Evolutionary conservation across 176 grass and related monocot genomes (phyloP).

Genomic region (Aegilops speltoides): DNA sequence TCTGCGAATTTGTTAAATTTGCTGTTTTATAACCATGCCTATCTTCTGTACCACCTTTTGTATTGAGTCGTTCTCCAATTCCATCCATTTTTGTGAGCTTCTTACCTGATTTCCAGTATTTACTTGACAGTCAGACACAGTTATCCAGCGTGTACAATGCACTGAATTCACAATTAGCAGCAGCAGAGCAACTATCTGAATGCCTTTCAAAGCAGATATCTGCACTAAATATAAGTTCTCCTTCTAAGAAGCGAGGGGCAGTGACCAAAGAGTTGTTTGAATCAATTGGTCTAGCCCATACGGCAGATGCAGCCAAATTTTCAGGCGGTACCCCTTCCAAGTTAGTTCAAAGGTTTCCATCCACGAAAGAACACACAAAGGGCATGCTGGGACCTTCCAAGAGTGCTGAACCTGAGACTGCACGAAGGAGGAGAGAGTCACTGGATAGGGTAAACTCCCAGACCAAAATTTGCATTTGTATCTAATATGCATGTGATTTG

Average conservation of each 20-base stretch:
- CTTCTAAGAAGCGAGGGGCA: conserved; percentile 45
- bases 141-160: conserved; percentile 87
- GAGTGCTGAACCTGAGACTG: conserved; percentile 63
- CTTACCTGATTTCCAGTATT: conserved; percentile 36
- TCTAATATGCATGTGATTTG: conserved; percentile 3
- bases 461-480: not conserved
- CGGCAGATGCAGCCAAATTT: conserved; percentile 38
- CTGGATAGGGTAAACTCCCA: conserved; percentile 69
- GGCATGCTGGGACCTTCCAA: conserved; percentile 50
- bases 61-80: not conserved
- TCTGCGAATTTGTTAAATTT: not conserved
- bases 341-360: conserved; percentile 47
- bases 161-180: conserved; percentile 85
- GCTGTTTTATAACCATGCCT: not conserved
- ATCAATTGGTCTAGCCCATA: conserved; percentile 79
- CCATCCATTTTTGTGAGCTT: not conserved
- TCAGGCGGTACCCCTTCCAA: conserved; percentile 45
- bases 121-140: conserved; percentile 65
- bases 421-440: conserved; percentile 84
- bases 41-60: not conserved
- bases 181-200: conserved; percentile 89
- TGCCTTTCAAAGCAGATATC: conserved; percentile 83
- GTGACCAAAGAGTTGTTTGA: conserved; percentile 83
- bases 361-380: conserved; percentile 38
- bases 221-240: conserved; percentile 65